phyloP scores from a whole-genome alignment of 805 yeast species.

The Lipomyces spencermartinsiae region DNA sequence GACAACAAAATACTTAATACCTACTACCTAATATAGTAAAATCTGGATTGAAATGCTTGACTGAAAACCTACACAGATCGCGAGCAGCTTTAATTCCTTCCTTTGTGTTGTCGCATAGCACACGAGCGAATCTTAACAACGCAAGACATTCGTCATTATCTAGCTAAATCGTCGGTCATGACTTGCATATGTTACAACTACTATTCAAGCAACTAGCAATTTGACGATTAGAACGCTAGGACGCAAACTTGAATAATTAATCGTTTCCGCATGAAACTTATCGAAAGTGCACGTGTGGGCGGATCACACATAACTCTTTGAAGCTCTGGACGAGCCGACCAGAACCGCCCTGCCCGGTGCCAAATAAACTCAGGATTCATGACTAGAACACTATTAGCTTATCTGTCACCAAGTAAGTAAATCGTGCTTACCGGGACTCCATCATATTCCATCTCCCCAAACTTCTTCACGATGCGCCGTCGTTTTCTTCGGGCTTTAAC shows the following conservation, averaged over 20 bases:
- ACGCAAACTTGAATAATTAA: background rate
- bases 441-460: slow-evolving; percentile 36
- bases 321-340: background rate
- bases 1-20: too few species aligned
- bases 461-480: slow-evolving; percentile 27
- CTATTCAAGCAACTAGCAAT: background rate
- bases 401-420: background rate
- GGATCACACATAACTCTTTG: background rate
- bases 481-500: slow-evolving; percentile 33
- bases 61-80: background rate
- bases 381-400: background rate
- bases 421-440: slow-evolving; percentile 30
- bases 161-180: too few species aligned
- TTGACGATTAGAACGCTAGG: background rate
- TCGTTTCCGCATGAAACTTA: background rate
- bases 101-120: background rate
- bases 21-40: background rate
- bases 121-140: background rate
- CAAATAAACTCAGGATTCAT: background rate
- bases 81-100: background rate
- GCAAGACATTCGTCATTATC: background rate
- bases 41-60: background rate
- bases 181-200: too few species aligned
- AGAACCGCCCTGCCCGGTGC: background rate
- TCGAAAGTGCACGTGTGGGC: background rate